Evolutionary conservation across 164 flowering plant species (phyloP).

Genomic region (Tetrastigma voinierianum): DNA sequence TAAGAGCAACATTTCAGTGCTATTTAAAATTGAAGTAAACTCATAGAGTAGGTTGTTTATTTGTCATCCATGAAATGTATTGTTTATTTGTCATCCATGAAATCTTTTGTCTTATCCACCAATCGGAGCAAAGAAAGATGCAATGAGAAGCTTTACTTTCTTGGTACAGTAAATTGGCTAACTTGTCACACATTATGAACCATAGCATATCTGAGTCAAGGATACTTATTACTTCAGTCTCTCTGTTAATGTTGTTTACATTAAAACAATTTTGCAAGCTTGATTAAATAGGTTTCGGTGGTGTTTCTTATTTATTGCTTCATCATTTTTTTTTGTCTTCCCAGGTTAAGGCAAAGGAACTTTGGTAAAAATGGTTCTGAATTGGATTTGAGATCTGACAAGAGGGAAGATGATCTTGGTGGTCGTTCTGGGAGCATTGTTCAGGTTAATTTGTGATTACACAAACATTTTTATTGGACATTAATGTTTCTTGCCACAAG

Average conservation of each 20-base stretch:
- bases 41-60: too few relatives aligned
- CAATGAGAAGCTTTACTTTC: too few relatives aligned
- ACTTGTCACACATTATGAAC: too few relatives aligned
- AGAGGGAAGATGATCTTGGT: slow-evolving; percentile 80
- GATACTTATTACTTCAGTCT: too few relatives aligned
- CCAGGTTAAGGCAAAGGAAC: slow-evolving; percentile 72
- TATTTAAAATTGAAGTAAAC: not conserved
- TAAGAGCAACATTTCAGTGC: not conserved
- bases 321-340: not conserved
- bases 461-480: not conserved
- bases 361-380: slow-evolving; percentile 78
- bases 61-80: too few relatives aligned
- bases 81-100: too few relatives aligned
- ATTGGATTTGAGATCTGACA: slow-evolving; percentile 84
- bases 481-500: not conserved
- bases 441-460: slow-evolving; percentile 46
- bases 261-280: too few relatives aligned
- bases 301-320: not conserved
- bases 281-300: not conserved
- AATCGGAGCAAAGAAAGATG: too few relatives aligned
- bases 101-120: too few relatives aligned
- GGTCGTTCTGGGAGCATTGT: slow-evolving; percentile 77
- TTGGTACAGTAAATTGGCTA: too few relatives aligned
- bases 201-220: not conserved
- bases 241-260: too few relatives aligned